These are phyloP conservation scores for Zoysia japonica DNA, from an alignment of 176 grass and related monocot species.

Conservation along the genomic window DNA sequence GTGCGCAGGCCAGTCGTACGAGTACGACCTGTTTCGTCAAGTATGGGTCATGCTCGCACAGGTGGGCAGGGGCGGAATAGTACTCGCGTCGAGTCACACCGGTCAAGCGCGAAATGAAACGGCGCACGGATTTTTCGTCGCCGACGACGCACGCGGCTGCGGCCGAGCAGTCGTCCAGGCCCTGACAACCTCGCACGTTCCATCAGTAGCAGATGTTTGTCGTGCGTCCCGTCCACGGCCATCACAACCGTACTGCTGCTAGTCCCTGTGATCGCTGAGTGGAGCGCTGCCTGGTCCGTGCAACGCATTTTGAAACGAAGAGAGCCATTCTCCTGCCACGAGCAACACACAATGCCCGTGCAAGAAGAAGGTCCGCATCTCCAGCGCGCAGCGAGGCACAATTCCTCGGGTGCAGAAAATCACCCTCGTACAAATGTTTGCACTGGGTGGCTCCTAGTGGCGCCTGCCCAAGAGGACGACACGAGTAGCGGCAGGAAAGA, in stretches of 20 bases:
- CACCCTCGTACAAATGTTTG: neutral
- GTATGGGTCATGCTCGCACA: neutral
- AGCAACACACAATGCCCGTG: too few relatives aligned
- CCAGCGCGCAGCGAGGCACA: neutral
- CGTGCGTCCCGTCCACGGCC: slow-evolving; percentile 6
- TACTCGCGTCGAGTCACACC: slow-evolving; percentile 25
- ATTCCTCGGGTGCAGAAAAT: neutral
- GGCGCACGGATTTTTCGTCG: neutral
- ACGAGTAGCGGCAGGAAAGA: neutral
- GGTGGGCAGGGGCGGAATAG: neutral
- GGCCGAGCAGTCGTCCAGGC: neutral
- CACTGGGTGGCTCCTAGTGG: neutral
- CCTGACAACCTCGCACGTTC: neutral
- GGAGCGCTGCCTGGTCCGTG: neutral
- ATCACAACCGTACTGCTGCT: neutral
- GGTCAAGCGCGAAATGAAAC: slow-evolving; percentile 1
- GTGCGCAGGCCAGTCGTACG: neutral
- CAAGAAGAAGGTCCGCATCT: too few relatives aligned
- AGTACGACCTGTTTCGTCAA: slow-evolving; percentile 5
- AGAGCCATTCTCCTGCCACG: neutral
- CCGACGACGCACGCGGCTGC: neutral
- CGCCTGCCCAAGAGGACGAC: neutral
- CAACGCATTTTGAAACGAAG: neutral
- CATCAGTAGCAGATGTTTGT: neutral
- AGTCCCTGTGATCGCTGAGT: neutral